Base-by-base conservation (phyloP, 768 basidiomycete species). In the Inosperma sp. region DNA sequence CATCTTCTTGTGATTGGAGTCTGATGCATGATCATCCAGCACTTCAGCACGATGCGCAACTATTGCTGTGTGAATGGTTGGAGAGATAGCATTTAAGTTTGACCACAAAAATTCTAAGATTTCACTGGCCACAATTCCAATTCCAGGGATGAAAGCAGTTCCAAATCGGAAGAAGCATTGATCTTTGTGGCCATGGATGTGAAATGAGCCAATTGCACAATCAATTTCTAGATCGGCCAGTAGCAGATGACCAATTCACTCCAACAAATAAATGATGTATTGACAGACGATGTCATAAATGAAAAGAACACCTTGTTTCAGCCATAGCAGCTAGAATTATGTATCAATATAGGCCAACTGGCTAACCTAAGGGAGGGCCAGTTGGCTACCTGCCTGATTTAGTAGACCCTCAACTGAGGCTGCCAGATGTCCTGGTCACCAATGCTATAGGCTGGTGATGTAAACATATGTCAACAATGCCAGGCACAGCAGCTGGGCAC, bases 101-200 rank as follows among this genome's bases (percentile, higher is more conserved):
- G 19, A 7, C 42, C 42, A 44, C n/a, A 22, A 16, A 16, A n/a
- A 22, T 25, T 44, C 42, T 7, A 44, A 16, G 16, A 44, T 44
- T 16, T 44, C 42, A 7, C 42, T 25, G 2, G 42, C 42, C 7
- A 44, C 42, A 9, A 25, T 44, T 19, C 42, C 58, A 1, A 54
- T 31, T 3, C 59, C 48, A 2, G 54, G 47, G 21, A 64, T 55
- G 21, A 60, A 62, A 1, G 50, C 30, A 1, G 55, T 26, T 5
- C 59, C 49, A 55, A 49, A 72, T 0, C 60, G 43, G 2, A 62
- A 35, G 13, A 59, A 59, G 46, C 68, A 68, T 26, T 65, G 13
- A 0, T 57, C 44, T 8, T 55, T 52, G 55, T 66, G 62, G 0
- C 47, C 64, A 42, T 65, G 64, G 0, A 66, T 52, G 39, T 66